These are phyloP conservation scores for Ceratocystis cacaofunesta DNA, from an alignment of 2,329 filamentous ascomycete genomes.

Conservation along the genomic window DNA sequence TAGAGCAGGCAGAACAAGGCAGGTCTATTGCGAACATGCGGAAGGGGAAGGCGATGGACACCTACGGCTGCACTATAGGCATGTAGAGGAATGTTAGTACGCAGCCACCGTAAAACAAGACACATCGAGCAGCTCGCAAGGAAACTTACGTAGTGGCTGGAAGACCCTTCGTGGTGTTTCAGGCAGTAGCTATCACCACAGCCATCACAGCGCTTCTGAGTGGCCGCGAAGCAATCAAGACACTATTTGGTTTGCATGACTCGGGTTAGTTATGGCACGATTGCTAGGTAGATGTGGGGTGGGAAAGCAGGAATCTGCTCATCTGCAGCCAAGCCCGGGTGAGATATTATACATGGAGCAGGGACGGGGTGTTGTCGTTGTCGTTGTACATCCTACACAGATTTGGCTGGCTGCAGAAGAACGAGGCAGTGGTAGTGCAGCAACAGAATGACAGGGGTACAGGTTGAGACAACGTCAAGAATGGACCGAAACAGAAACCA, in stretches of 20 bases:
- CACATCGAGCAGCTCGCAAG: background rate
- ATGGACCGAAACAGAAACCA: background rate
- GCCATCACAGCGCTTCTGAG: constrained; percentile 54
- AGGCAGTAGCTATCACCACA: constrained; percentile 74
- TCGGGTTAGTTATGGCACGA: constrained; percentile 3
- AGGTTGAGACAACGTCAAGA: background rate
- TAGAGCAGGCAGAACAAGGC: background rate
- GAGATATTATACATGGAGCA: background rate
- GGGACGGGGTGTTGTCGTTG: background rate
- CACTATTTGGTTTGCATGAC: constrained; percentile 38
- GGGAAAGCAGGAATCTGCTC: background rate
- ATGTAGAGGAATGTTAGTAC: background rate
- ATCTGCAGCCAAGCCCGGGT: background rate
- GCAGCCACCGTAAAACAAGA: background rate
- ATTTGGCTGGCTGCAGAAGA: background rate
- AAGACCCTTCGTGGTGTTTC: constrained; percentile 69
- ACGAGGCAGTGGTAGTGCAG: background rate
- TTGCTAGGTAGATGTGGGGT: background rate
- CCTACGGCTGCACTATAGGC: background rate
- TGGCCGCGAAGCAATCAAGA: constrained; percentile 54
- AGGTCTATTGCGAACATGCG: background rate
- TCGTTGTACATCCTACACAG: background rate
- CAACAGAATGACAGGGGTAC: background rate
- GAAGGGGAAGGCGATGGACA: background rate
- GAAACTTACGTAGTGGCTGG: constrained; percentile 39